Base-by-base conservation (phyloP, 1,139 yeast species). In the Yamadazyma taylorii region DNA sequence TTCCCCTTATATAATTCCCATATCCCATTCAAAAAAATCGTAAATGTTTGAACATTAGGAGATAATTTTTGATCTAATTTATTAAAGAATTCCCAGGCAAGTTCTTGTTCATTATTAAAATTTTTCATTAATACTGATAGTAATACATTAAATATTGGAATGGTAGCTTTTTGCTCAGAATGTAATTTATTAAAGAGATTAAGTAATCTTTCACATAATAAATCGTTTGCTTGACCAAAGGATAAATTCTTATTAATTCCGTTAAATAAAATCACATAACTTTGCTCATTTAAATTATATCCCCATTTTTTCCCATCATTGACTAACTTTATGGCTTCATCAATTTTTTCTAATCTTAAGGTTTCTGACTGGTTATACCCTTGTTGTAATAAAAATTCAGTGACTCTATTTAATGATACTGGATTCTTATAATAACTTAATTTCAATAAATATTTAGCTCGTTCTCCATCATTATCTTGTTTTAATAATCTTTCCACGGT, bases 231-330 rank as follows among this genome's bases (percentile, higher is more conserved):
- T 32, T 56, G 51, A 1, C 75, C 75, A 69, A 69, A 67, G 25
- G 56, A 52, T 24, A 55, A 52, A 9, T 56, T 45, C 35, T 73
- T 69, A 3, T 83, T 68, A 32, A 81, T 61, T 0, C 86, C 88
- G 39, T 73, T 66, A 43, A 82, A 79, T 4, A 83, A 51, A 3
- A 79, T 73, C 3, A 81, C 73, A 41, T 74, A 66, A 1, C 85
- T 73, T 33, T 76, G 75, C 15, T 75, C 72, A 47, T 80, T 77
- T 4, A 69, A 59, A 1, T 73, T 71, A 14, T 80, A 70, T 1
- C 74, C 75, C 79, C 85, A 76, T 51, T 80, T 81, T 47, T 77
- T 79, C 35, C 86, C 64, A 56, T 74, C 72, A 40, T 70, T 68
- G 41, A 72, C 69, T 21, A 75, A 45, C 33, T 73, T 74, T 30